Evolutionary conservation across 2,329 filamentous ascomycete genomes (phyloP).

Genomic region (Venturia effusa): DNA sequence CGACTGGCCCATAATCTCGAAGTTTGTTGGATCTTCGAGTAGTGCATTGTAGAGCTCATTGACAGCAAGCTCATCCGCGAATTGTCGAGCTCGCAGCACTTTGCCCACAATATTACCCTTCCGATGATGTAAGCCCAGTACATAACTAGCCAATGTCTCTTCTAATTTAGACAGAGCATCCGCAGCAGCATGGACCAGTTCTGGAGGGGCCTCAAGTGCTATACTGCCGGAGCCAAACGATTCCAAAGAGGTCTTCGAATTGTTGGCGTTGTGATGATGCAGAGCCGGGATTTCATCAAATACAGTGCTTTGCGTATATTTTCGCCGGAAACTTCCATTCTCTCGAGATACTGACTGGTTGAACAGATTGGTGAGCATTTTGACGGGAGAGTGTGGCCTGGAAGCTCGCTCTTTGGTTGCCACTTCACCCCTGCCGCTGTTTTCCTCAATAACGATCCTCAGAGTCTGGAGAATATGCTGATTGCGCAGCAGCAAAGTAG

Average conservation of each 20-base stretch:
- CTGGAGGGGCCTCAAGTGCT: not conserved
- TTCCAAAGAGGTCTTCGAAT: constrained; percentile 1
- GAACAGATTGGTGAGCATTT: constrained; percentile 76
- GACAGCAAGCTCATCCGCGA: constrained; percentile 66
- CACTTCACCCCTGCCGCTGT: constrained; percentile 39
- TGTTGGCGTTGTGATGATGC: not conserved
- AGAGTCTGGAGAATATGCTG: constrained; percentile 65
- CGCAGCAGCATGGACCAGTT: constrained; percentile 6
- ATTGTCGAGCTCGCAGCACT: constrained; percentile 56
- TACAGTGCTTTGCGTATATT: constrained; percentile 19
- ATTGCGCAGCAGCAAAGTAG: constrained; percentile 65
- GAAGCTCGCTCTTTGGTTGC: constrained; percentile 36
- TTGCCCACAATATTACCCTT: constrained; percentile 81
- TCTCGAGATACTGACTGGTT: constrained; percentile 42
- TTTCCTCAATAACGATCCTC: constrained; percentile 49
- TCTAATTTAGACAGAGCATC: constrained; percentile 55
- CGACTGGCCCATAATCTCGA: constrained; percentile 63
- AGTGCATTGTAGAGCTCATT: constrained; percentile 87
- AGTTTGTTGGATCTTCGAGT: constrained; percentile 70
- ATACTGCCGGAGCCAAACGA: not conserved
- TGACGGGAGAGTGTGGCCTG: constrained; percentile 76
- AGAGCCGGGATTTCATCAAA: not conserved
- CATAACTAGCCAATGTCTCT: constrained; percentile 74
- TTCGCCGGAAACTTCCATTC: constrained; percentile 20
- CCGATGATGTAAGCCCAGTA: constrained; percentile 69